Base-by-base conservation (phyloP, 345 rosid genomes). In the Moringa oleifera region DNA sequence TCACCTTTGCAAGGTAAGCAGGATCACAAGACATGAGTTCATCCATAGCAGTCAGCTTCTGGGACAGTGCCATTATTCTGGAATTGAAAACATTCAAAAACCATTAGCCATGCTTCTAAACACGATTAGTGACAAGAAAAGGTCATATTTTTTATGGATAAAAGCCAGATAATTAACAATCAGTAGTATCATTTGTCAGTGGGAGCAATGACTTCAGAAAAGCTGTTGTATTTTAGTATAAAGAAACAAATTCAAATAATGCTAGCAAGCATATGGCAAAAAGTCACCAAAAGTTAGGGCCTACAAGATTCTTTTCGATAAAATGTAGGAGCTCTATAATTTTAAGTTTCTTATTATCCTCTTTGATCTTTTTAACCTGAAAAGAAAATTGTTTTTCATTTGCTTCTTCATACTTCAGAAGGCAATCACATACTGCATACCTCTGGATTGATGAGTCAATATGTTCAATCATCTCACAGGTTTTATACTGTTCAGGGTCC, bases 401-500 rank as follows among this genome's bases (percentile, higher is more conserved):
- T 28, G 3, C 8, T 28, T 8, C 33, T 28, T 8, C 33, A 3
- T 28, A 28, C 33, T 28, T 28, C 8, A 28, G 8, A 28, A 28
- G 33, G 33, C 33, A 28, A 28, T 28, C 3, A 28, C 13, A 41
- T 41, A 18, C 12, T 23, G 37, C 62, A 41, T 83, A 95, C 99
- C 96, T 87, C 70, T 85, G 93, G 67, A 95, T 91, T 10, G 90
- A 90, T 15, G 86, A 81, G 76, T 95, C 97, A 55, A 91, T 77
- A 51, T 53, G 71, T 79, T 91, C 90, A 23, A 91, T 85, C 97
- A 95, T 91, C 65, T 80, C 87, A 72, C 89, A 77, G 57, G 87
- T 74, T 79, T 95, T 95, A 72, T 95, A 95, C 74, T 83, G 93
- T 84, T 95, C 97, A 59, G 95, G 95, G 82, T 95, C 97, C 80